Percentiles rank a stretch among this genome's conserved stretches.
These are phyloP conservation scores for Kitagawia praeruptora DNA, from an alignment of 129 eudicot species.

Conservation along the genomic window DNA sequence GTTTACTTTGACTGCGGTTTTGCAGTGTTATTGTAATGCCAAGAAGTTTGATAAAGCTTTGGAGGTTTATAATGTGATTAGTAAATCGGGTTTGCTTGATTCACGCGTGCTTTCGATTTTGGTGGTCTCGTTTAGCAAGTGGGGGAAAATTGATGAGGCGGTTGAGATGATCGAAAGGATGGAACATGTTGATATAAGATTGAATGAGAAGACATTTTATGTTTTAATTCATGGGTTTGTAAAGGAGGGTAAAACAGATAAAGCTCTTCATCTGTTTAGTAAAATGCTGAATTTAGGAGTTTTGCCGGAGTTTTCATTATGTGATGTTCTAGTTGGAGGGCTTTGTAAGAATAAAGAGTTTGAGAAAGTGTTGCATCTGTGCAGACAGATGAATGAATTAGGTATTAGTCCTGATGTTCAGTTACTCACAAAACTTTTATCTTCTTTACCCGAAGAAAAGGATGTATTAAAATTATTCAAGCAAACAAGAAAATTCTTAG, in stretches of 20 bases:
- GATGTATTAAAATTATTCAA: conserved; percentile 41
- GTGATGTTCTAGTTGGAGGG: conserved; percentile 53
- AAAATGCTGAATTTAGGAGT: conserved; percentile 52
- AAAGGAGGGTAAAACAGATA: conserved; percentile 39
- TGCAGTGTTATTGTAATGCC: conserved; percentile 66
- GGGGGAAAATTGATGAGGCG: conserved; percentile 51
- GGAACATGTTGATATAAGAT: conserved; percentile 35
- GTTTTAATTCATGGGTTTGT: conserved; percentile 78
- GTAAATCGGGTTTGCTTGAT: conserved; percentile 52
- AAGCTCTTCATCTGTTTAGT: conserved; percentile 45
- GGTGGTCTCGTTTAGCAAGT: conserved; percentile 28
- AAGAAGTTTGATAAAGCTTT: conserved; percentile 52
- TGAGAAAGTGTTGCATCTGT: conserved; percentile 46
- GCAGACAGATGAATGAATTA: conserved; percentile 35
- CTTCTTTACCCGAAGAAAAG: conserved; percentile 34
- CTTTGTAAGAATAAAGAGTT: conserved; percentile 43
- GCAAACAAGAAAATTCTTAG: conserved; percentile 23
- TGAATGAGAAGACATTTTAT: conserved; percentile 66
- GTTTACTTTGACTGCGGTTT: conserved; percentile 58
- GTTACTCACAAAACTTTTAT: conserved; percentile 32
- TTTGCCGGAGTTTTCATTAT: conserved; percentile 52
- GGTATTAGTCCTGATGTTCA: conserved; percentile 57
- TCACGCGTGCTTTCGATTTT: conserved; percentile 42
- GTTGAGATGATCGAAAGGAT: conserved; percentile 42
- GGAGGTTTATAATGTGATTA: conserved; percentile 41